Base-by-base conservation (phyloP, 768 basidiomycete species). In the Suillus lakei region DNA sequence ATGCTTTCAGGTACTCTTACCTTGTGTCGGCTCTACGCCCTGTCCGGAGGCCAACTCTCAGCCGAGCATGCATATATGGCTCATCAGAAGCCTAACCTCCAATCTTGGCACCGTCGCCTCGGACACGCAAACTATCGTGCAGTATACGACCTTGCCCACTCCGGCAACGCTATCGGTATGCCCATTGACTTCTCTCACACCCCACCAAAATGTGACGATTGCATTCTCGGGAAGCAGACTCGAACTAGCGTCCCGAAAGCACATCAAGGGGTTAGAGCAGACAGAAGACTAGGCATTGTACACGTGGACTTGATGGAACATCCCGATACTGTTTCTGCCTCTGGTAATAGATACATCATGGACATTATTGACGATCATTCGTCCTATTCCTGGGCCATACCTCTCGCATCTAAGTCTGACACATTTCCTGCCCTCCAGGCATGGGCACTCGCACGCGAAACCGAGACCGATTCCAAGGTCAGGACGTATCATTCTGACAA, bases 51-150 rank as follows among this genome's bases (percentile, higher is more conserved):
- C 9, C 30, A 51, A 1, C 13, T 66, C 8, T n/a, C 44, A 3
- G 60, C 66, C 2, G 70, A 74, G 1, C 72, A 71, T 13, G 68
- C 72, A 1, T 59, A 72, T 51, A 6, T 68, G 13, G 61, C 67
- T 2, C 62, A 61, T 3, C 55, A 54, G n/a, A 12, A 55, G 0
- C 55, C 68, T 7, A 61, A 65, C 28, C 50, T 76, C 1, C 67
- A 72, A n/a, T 73, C 73, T 4, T 77, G 74, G 77, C 74, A 77
- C 61, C 58, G 60, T 46, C 66, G 63, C 44, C 70, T 79, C 5
- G 73, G 76, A 1, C 74, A 77, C 46, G 46, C 73, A 43, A 76
- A 72, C 58, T 74, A 72, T 60, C 69, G 71, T 9, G 72, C 77
- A 0, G 50, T 62, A 2, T 71, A 78, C 48, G 72, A 76, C 59